Conservation (phyloP, 139 green algal species). For the Chlorella sorokiniana region DNA sequence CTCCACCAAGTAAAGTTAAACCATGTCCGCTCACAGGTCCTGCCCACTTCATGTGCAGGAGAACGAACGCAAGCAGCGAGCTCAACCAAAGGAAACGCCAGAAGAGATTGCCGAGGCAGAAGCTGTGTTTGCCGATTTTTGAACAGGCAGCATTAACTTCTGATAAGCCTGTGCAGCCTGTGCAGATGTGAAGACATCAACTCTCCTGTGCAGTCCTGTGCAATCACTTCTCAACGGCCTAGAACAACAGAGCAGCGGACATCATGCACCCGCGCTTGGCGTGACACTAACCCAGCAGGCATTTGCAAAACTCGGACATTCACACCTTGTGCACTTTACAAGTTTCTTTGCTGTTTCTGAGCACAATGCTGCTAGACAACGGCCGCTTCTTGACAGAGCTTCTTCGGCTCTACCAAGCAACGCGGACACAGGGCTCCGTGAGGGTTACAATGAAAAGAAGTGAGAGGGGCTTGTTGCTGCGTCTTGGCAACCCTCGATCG, state of each 20-base stretch:
- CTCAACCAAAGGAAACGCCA: constrained; percentile 72
- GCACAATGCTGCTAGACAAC: constrained; percentile 68
- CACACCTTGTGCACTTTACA: background rate
- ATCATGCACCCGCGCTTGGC: no score
- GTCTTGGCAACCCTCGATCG: background rate
- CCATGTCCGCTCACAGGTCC: background rate
- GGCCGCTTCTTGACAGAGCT: constrained; percentile 80
- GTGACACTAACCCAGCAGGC: no score
- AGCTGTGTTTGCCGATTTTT: constrained; percentile 88
- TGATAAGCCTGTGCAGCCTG: background rate
- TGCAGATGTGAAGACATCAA: no score
- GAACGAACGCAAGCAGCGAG: constrained; percentile 52
- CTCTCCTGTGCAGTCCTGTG: no score
- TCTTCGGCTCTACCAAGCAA: constrained; percentile 67
- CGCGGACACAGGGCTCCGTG: constrained; percentile 56
- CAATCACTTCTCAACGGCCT: no score
- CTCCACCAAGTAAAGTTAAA: background rate
- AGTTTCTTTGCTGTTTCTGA: no score
- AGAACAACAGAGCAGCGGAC: no score
- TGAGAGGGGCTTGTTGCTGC: background rate
- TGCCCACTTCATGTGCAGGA: constrained; percentile 34
- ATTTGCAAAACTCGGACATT: no score
- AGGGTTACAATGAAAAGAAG: constrained; percentile 77
- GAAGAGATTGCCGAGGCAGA: constrained; percentile 85
- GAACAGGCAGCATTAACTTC: background rate